Base-by-base conservation (phyloP, 306 rosid species). In the Amphicarpaea edgeworthii region DNA sequence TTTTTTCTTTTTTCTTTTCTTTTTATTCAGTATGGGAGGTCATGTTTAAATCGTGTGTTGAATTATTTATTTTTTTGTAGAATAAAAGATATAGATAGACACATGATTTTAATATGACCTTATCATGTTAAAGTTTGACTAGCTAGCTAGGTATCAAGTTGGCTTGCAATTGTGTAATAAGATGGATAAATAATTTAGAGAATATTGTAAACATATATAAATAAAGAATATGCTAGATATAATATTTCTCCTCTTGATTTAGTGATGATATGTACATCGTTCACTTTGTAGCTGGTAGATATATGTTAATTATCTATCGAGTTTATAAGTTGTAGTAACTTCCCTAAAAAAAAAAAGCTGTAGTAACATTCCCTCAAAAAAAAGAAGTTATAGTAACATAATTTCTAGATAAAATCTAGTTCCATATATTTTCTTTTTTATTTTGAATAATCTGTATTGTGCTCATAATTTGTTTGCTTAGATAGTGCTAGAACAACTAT, bases 171-270 rank as follows among this genome's bases (percentile, higher is more conserved):
- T 51, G 2, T 62, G 70, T 50, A 49, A 34, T 63, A 62, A 15
- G 19, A 37, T 49, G 49, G 47, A 32, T 30, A 60, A 37, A 50
- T 23, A 15, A 64, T 63, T 63, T 38, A 47, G 41, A 37, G 65
- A 23, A 20, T 62, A n/a, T n/a, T n/a, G 41, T 46, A 76, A 53
- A 64, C 23, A 34, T 47, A 68, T 58, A 58, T 16, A 17, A 72
- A 12, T 8, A 32, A 6, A n/a, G n/a, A n/a, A n/a, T n/a, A n/a
- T 51, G 19, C 4, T 70, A 37, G 19, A 70, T 5, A 5, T 32
- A 51, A n/a, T 8, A 24, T n/a, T 49, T 47, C 10, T 54, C 34
- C 10, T 54, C 19, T 32, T 50, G 14, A 17, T 50, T 28, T 17
- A 50, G 28, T 32, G 34, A 32, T 17, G 12, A 11, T n/a, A n/a